These are phyloP conservation scores for Coemansia guatemalensis DNA, from an alignment of 192 early-diverging fungal species.

Conservation along the genomic window DNA sequence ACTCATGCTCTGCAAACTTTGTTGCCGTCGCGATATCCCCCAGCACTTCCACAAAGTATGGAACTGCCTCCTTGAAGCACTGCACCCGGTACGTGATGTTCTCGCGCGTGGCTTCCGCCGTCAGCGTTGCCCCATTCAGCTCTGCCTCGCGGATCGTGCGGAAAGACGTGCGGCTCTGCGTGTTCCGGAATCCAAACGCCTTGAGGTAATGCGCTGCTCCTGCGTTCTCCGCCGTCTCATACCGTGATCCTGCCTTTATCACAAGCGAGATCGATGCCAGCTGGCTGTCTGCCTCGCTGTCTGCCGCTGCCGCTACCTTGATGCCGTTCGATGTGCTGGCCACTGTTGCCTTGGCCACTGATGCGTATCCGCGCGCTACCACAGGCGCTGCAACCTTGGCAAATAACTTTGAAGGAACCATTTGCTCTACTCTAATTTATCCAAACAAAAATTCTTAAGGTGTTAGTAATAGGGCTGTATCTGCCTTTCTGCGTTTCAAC, in stretches of 20 bases:
- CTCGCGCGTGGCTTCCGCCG: slow-evolving; percentile 80
- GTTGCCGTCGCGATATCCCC: slow-evolving; percentile 75
- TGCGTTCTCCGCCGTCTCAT: slow-evolving; percentile 70
- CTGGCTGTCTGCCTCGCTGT: slow-evolving; percentile 42
- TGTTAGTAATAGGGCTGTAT: too few relatives aligned
- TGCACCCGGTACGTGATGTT: slow-evolving; percentile 81
- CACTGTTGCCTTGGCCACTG: slow-evolving; percentile 23
- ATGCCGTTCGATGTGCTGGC: slow-evolving; percentile 45
- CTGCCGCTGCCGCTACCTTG: slow-evolving; percentile 31
- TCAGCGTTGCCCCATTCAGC: slow-evolving; percentile 83
- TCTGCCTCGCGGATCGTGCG: slow-evolving; percentile 89
- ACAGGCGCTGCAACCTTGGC: slow-evolving; percentile 16
- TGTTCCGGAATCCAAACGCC: slow-evolving; percentile 87
- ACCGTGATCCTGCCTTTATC: slow-evolving; percentile 83
- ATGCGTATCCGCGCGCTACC: slow-evolving; percentile 44
- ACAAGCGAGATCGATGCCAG: slow-evolving; percentile 80
- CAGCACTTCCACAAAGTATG: slow-evolving; percentile 83
- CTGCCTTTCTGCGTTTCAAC: too few relatives aligned
- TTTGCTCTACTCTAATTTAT: slow-evolving; percentile 4
- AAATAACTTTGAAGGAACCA: slow-evolving; percentile 25
- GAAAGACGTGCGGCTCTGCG: slow-evolving; percentile 76
- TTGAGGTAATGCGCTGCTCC: slow-evolving; percentile 92
- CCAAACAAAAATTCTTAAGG: neutral
- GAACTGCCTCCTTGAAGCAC: slow-evolving; percentile 85
- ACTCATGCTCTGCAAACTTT: slow-evolving; percentile 84